Evolutionary conservation across 2,329 filamentous ascomycete species (phyloP).

Genomic region (Ascomycota sp.): DNA sequence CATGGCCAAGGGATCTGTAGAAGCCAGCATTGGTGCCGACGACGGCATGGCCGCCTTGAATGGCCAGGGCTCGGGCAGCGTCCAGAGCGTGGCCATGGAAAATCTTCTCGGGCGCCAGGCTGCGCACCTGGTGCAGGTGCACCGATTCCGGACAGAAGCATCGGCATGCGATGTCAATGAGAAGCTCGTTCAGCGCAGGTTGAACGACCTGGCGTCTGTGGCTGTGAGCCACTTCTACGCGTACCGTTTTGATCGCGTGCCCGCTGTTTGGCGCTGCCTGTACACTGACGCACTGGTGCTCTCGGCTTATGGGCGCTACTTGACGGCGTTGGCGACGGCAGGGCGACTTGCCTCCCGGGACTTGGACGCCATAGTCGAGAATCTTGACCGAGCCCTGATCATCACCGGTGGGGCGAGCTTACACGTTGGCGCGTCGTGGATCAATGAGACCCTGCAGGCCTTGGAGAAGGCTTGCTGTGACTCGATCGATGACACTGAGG

Average conservation of each 20-base stretch:
- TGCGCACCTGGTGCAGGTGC: slow-evolving; percentile 3
- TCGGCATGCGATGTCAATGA: slow-evolving; percentile 3
- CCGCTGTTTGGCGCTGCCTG: slow-evolving; percentile 45
- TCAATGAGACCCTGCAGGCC: slow-evolving; percentile 28
- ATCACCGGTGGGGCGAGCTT: slow-evolving; percentile 43
- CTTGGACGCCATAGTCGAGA: slow-evolving; percentile 37
- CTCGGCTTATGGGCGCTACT: slow-evolving; percentile 25
- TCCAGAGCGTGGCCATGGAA: slow-evolving; percentile 4
- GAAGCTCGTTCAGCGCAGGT: slow-evolving; percentile 17
- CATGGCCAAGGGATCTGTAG: too few species aligned
- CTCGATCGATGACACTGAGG: slow-evolving; percentile 1
- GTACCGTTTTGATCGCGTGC: slow-evolving; percentile 46
- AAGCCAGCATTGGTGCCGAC: too few species aligned
- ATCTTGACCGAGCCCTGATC: slow-evolving; percentile 59
- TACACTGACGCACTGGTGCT: slow-evolving; percentile 53
- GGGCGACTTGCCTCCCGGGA: slow-evolving; percentile 3
- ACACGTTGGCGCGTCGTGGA: slow-evolving; percentile 26
- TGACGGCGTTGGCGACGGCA: slow-evolving; percentile 3
- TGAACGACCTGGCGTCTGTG: slow-evolving; percentile 36
- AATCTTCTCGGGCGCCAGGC: slow-evolving; percentile 13
- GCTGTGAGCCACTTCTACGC: slow-evolving; percentile 49
- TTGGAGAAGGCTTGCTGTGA: slow-evolving; percentile 13
- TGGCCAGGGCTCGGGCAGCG: too few species aligned
- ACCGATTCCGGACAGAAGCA: slow-evolving; percentile 6
- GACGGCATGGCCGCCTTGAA: too few species aligned